A percentile compares a stretch with the other conserved stretches of the same genome.
These are phyloP conservation scores for Zygotorulaspora danielsina DNA, from an alignment of 805 yeast genomes.

Conservation along the genomic window DNA sequence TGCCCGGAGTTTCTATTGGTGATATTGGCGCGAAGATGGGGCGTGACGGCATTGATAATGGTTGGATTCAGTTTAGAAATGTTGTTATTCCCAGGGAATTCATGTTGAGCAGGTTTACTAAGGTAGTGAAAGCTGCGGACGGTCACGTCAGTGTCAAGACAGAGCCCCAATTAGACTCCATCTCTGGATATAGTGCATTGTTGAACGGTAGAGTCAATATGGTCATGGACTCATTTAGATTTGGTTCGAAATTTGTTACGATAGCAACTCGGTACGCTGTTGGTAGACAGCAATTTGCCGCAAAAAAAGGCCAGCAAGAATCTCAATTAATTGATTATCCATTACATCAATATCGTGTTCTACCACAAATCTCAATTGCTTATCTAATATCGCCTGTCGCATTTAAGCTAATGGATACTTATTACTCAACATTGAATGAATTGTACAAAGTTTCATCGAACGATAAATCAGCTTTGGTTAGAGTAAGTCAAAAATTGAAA, in stretches of 20 bases:
- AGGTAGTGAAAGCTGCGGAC: constrained; percentile 62
- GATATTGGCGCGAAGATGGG: constrained; percentile 97
- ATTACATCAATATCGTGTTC: constrained; percentile 78
- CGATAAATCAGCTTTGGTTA: constrained; percentile 47
- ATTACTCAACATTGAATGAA: constrained; percentile 45
- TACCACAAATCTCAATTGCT: constrained; percentile 78
- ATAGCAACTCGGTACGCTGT: constrained; percentile 87
- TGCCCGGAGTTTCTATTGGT: constrained; percentile 80
- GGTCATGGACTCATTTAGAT: constrained; percentile 81
- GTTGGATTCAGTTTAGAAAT: constrained; percentile 88
- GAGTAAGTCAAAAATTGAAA: constrained; percentile 49
- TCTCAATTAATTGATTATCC: constrained; percentile 80
- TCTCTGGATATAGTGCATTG: constrained; percentile 76
- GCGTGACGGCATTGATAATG: constrained; percentile 91
- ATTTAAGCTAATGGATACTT: constrained; percentile 51
- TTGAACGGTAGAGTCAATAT: constrained; percentile 85
- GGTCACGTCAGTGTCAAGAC: constrained; percentile 39
- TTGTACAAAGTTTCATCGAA: constrained; percentile 50
- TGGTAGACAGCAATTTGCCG: constrained; percentile 79
- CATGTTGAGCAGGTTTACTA: constrained; percentile 76
- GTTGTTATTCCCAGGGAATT: constrained; percentile 80
- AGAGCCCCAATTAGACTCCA: constrained; percentile 77
- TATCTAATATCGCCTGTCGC: constrained; percentile 75
- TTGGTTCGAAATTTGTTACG: constrained; percentile 72
- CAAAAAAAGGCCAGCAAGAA: constrained; percentile 37